Evolutionary conservation across 108 stramenopile species (phyloP).

Genomic region (Epipyxis sp.): DNA sequence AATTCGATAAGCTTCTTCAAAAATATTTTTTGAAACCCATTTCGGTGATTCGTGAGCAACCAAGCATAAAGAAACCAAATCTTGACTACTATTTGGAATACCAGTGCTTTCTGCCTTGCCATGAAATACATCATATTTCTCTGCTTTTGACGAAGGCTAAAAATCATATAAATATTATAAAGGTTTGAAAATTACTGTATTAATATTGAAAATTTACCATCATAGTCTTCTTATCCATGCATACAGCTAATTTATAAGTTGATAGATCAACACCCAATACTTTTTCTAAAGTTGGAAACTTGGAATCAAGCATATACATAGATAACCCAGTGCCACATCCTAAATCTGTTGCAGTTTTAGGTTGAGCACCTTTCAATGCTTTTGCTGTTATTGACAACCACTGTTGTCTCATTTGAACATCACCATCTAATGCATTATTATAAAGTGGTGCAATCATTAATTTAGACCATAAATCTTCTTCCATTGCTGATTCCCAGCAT

Average conservation of each 20-base stretch:
- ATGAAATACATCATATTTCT: neutral
- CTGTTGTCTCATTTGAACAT: conserved; percentile 44
- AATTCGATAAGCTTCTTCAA: conserved; percentile 37
- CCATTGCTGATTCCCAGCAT: conserved; percentile 52
- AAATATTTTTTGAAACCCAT: conserved; percentile 45
- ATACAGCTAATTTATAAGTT: conserved; percentile 45
- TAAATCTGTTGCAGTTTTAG: conserved; percentile 40
- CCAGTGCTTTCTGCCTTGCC: conserved; percentile 41
- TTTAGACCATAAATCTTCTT: conserved; percentile 53
- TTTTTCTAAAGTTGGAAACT: conserved; percentile 35
- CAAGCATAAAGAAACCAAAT: conserved; percentile 45
- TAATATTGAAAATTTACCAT: neutral
- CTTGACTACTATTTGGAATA: conserved; percentile 35
- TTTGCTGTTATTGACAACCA: conserved; percentile 43
- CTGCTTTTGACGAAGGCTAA: neutral
- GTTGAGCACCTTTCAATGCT: conserved; percentile 29
- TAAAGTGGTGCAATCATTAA: conserved; percentile 49
- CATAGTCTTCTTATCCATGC: conserved; percentile 28
- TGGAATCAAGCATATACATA: conserved; percentile 45
- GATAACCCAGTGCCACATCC: conserved; percentile 47
- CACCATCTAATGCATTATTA: conserved; percentile 45
- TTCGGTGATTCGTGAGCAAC: conserved; percentile 48
- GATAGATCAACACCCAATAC: conserved; percentile 47
- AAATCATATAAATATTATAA: neutral
- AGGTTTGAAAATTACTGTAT: neutral